Evolutionary conservation across 176 grass and related monocot genomes (phyloP).

Genomic region (Oryza meridionalis): DNA sequence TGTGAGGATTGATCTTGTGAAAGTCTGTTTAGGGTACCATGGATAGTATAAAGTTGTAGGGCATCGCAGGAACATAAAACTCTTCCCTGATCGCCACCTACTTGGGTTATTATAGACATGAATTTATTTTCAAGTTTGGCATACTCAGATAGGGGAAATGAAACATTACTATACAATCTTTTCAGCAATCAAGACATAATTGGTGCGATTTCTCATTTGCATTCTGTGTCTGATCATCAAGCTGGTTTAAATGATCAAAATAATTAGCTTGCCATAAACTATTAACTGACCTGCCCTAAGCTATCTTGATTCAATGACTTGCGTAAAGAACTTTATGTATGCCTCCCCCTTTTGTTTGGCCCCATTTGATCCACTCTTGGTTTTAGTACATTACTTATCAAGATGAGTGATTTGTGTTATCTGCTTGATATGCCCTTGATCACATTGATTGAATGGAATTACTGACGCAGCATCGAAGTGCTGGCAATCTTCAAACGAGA

Average conservation of each 20-base stretch:
- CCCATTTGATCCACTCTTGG: conserved; percentile 7
- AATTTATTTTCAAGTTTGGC: background rate
- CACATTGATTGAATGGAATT: conserved; percentile 33
- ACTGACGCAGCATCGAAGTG: conserved; percentile 72
- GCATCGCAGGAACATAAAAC: conserved; percentile 7
- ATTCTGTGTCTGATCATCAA: background rate
- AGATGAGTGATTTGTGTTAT: conserved; percentile 8
- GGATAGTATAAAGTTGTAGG: background rate
- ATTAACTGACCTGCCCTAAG: conserved; percentile 10
- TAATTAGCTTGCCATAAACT: background rate
- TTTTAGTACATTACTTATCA: conserved; percentile 1
- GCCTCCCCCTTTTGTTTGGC: background rate
- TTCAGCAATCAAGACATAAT: background rate
- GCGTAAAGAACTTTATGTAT: background rate
- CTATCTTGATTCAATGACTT: conserved; percentile 1
- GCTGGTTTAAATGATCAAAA: background rate
- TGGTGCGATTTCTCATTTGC: background rate
- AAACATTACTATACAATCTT: background rate
- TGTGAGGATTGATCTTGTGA: background rate
- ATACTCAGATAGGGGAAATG: background rate
- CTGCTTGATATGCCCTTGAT: background rate
- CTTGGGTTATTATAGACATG: conserved; percentile 16
- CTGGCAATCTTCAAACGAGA: conserved; percentile 84
- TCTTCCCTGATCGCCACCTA: background rate
- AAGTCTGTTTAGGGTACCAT: conserved; percentile 2